Base-by-base conservation (phyloP, 1,139 yeast species). In the Yamadazyma taylorii region DNA sequence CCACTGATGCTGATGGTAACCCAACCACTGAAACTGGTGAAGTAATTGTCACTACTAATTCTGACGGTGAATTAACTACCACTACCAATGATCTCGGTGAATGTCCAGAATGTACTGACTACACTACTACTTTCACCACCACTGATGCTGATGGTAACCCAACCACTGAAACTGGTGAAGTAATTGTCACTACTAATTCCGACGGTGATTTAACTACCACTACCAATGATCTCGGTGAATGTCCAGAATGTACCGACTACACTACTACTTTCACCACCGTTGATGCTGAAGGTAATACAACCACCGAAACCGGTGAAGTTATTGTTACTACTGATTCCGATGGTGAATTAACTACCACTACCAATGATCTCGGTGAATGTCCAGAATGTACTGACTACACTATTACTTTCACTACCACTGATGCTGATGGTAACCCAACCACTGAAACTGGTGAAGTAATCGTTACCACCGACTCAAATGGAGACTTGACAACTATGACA, bases 351-450 rank as follows among this genome's bases (percentile, higher is more conserved):
- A 29, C 24, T 14, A 40, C 43, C 16, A 35, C 47, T 24, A 43
- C 47, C 11, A 26, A 34, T 11, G 34, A 35, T 17, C 2, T 38
- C 25, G 39, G 30, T 12, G 39, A 34, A n/a, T 38, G 40, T 36
- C 43, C 43, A 12, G 39, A 31, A 10, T 43, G 45, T 28, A 47
- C 51, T 17, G 40, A 41, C n/a, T 47, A 42, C 47, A 47, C 50
- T n/a, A 44, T 48, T 21, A 42, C 44, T 5, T 40, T 39, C 40
- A 41, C 50, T 15, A 41, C 45, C n/a, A 46, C 51, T 10, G 32
- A 40, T 14, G 11, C 43, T 8, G 45, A 42, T 35, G 53, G 53
- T 10, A 14, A 35, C 3, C 38, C 34, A 22, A 22, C 36, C n/a
- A 46, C 49, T 14, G 47, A 36, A 2, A 37, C 34, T 11, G 39